A percentile compares a stretch with the other conserved stretches of the same genome.
Conservation (phyloP, 2,329 filamentous ascomycete genomes). For the Orbilia javanica region DNA sequence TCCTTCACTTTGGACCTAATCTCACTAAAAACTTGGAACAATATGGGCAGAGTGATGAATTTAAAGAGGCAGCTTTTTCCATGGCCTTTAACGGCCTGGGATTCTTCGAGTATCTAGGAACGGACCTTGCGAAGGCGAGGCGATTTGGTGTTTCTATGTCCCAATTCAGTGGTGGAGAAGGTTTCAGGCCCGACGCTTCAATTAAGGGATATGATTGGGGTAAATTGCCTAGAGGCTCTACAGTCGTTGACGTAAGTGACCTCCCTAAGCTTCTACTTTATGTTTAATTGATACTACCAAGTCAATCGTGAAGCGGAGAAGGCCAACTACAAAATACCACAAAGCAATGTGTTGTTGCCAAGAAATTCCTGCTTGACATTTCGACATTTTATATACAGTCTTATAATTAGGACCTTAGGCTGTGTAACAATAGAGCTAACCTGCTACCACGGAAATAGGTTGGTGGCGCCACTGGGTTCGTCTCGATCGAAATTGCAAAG, state of each 20-base stretch:
- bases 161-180: slow-evolving; percentile 70
- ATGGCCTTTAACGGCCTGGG: slow-evolving; percentile 61
- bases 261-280: background rate
- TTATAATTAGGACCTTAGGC: no score
- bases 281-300: background rate
- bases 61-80: slow-evolving; percentile 59
- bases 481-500: slow-evolving; percentile 70
- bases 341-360: background rate
- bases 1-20: slow-evolving; percentile 58
- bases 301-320: no score
- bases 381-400: no score
- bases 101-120: slow-evolving; percentile 64
- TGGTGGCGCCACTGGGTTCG: slow-evolving; percentile 72
- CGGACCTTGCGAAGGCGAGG: slow-evolving; percentile 64
- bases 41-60: slow-evolving; percentile 61
- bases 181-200: slow-evolving; percentile 70
- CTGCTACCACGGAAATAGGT: no score
- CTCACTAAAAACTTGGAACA: slow-evolving; percentile 61
- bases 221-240: slow-evolving; percentile 66
- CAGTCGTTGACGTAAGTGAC: slow-evolving; percentile 70
- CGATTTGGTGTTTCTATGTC: slow-evolving; percentile 72
- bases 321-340: background rate
- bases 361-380: no score
- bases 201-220: slow-evolving; percentile 71
- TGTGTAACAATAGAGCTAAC: no score